phyloP scores from a whole-genome alignment of 352 stramenopile species.

The Phytopythium kandeliae region DNA sequence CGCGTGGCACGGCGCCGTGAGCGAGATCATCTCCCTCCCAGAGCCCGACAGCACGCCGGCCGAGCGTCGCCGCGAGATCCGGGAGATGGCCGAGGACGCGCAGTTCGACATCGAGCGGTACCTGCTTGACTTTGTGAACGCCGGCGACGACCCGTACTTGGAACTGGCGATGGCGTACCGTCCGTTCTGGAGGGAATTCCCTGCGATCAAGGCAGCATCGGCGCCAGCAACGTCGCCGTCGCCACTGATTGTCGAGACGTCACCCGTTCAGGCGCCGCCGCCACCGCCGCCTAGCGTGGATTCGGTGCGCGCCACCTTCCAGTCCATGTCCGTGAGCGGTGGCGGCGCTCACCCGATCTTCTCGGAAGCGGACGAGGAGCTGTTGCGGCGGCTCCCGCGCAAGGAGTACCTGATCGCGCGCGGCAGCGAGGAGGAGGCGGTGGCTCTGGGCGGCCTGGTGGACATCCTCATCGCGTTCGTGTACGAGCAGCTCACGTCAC shows the following conservation, averaged over 20 bases:
- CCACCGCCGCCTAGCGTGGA: constrained; percentile 10
- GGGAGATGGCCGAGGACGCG: constrained; percentile 83
- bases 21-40: constrained; percentile 91
- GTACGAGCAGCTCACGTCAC: constrained; percentile 95
- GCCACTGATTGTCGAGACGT: constrained; percentile 37
- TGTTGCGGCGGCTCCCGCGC: constrained; percentile 61
- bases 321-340: constrained; percentile 17
- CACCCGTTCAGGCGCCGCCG: no score
- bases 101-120: constrained; percentile 97
- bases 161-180: constrained; percentile 83
- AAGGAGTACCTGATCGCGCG: constrained; percentile 76
- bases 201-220: constrained; percentile 13
- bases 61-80: constrained; percentile 61
- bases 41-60: constrained; percentile 81
- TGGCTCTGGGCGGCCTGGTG: constrained; percentile 80
- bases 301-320: constrained; percentile 13
- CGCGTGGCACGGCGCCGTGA: constrained; percentile 89
- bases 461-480: constrained; percentile 95
- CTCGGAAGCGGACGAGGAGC: constrained; percentile 62
- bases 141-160: constrained; percentile 92
- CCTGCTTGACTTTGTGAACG: constrained; percentile 90
- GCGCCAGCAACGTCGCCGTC: constrained; percentile 1
- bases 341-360: constrained; percentile 17
- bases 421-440: constrained; percentile 44
- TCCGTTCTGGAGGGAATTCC: constrained; percentile 84